These are phyloP conservation scores for Bathelium albidoporum DNA, from an alignment of 495 filamentous ascomycete species.

Conservation along the genomic window DNA sequence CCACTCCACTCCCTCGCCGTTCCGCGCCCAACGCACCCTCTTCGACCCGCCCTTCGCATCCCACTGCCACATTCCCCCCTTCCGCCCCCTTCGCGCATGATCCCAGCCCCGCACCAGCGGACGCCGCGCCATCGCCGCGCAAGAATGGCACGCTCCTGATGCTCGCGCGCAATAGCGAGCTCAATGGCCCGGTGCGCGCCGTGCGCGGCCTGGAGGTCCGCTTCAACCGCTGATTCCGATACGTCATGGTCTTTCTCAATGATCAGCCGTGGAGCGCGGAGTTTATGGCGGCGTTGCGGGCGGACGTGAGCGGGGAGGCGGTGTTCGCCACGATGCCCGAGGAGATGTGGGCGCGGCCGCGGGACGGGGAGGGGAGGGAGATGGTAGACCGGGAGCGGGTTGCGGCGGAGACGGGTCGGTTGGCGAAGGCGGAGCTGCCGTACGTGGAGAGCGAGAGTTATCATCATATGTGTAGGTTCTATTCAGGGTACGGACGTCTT, in stretches of 20 bases:
- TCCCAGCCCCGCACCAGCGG: background rate
- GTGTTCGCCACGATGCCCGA: conserved; percentile 58
- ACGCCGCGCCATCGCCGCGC: conserved; percentile 43
- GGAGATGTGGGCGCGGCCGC: conserved; percentile 39
- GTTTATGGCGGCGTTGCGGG: conserved; percentile 80
- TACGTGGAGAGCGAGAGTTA: conserved; percentile 76
- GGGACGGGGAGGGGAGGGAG: conserved; percentile 35
- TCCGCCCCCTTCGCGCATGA: background rate
- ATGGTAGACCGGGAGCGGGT: conserved; percentile 42
- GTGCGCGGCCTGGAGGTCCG: conserved; percentile 90
- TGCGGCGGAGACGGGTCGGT: conserved; percentile 36
- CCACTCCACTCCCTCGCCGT: background rate
- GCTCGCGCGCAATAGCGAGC: conserved; percentile 75
- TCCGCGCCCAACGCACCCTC: background rate
- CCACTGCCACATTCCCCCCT: background rate
- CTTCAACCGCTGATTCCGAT: conserved; percentile 89
- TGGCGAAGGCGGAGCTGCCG: conserved; percentile 29
- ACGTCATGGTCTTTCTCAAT: conserved; percentile 97
- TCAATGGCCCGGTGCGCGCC: conserved; percentile 87
- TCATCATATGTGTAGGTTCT: conserved; percentile 34
- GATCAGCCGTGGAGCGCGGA: conserved; percentile 78
- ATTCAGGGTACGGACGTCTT: conserved; percentile 18
- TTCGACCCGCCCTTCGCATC: conserved; percentile 4
- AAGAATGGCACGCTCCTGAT: conserved; percentile 95
- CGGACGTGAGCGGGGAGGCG: conserved; percentile 77